Evolutionary conservation across 345 rosid genomes (phyloP), one percentile per base, ranked within the genome.

Genomic region (Eucalyptus pauciflora): DNA sequence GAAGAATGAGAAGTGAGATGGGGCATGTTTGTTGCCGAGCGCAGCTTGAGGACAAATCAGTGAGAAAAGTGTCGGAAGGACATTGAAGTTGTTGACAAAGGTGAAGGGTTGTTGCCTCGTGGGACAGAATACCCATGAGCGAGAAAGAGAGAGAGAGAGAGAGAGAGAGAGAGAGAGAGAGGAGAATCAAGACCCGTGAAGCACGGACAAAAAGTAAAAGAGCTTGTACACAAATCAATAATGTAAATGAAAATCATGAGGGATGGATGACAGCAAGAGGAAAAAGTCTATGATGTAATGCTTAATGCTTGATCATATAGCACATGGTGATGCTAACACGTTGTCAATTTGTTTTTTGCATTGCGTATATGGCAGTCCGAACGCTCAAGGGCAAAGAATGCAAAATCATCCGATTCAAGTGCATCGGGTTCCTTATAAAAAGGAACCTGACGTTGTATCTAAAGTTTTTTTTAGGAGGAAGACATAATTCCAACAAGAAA

Each of bases 111-210:
- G 79, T 17, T 81, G 89, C 3, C 85, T 20, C 13, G 2, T 90
- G 90, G 92, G 91, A 64, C 89, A 86, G 86, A 58, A 87, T 48
- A 85, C 85, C 90, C 56, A 41, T 50, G 80, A 25, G 41, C 52
- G 46, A 88, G 45, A 69, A 24, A 33, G 43, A 31, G 80, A 31
- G 41, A 69, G 79, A 48, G 51, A 50, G 51, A 50, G 51, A 50
- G 50, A 49, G 50, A 49, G 50, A 50, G 52, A 69, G 80, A 56
- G 29, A 56, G 60, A 86, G 89, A 29, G 9, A 10, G 86, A 83
- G 54, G 49, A 87, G 92, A 89, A 92, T 91, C 90, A 86, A 88
- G 56, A 86, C 96, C 96, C 94, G 94, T 93, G 94, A 93, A 89
- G 56, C 87, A 91, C 89, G 81, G 81, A 80, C 58, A 56, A 13